These are phyloP conservation scores for Rhizophagus clarus DNA, from an alignment of 192 early-diverging fungal genomes.

Conservation along the genomic window DNA sequence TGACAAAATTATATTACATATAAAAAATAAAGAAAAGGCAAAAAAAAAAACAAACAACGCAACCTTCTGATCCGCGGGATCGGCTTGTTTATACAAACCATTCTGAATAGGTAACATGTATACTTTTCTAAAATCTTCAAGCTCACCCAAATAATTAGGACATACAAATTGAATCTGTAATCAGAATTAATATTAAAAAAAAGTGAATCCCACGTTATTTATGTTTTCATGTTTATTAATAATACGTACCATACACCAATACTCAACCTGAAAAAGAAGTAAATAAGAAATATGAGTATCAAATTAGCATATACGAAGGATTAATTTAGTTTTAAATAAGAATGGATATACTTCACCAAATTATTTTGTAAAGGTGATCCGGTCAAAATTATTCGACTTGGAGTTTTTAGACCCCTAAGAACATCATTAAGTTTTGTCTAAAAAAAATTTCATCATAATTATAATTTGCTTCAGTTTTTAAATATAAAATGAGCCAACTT, in stretches of 20 bases:
- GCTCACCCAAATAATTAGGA: constrained; percentile 61
- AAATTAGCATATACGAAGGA: neutral
- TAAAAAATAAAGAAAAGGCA: neutral
- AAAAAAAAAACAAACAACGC: neutral
- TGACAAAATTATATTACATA: neutral
- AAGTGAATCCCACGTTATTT: neutral
- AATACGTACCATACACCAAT: constrained; percentile 12
- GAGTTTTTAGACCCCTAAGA: constrained; percentile 52
- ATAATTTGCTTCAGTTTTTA: neutral
- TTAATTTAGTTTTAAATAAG: neutral
- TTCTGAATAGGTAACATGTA: constrained; percentile 66
- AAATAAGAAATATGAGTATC: neutral
- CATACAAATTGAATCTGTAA: constrained; percentile 78
- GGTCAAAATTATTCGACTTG: constrained; percentile 71
- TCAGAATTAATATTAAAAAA: constrained; percentile 38
- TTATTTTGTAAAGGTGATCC: constrained; percentile 88
- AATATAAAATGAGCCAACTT: neutral
- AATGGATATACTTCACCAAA: constrained; percentile 33
- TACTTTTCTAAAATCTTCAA: constrained; percentile 53
- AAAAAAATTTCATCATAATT: neutral
- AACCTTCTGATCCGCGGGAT: constrained; percentile 36
- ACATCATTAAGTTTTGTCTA: constrained; percentile 36
- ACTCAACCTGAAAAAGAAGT: neutral
- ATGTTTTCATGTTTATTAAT: neutral
- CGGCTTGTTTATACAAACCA: constrained; percentile 59